phyloP scores from a whole-genome alignment of 768 basidiomycete genomes.

The Cystofilobasidium ferigula region DNA sequence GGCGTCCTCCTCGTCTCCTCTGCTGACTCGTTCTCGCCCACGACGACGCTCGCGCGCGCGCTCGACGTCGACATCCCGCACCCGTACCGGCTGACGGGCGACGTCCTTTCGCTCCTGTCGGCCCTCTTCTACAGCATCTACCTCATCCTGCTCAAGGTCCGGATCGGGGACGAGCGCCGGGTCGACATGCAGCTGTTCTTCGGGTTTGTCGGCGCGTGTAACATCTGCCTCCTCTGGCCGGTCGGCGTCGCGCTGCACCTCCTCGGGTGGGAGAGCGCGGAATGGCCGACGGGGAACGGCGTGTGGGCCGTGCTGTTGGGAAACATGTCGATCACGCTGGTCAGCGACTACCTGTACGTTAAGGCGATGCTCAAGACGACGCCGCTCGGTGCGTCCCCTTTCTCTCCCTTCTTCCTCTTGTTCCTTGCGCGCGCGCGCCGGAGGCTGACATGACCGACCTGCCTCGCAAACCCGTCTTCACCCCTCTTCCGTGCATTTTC shows the following conservation, averaged over 20 bases:
- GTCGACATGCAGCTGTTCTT: conserved; percentile 62
- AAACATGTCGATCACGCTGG: conserved; percentile 45
- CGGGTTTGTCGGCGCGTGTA: conserved; percentile 47
- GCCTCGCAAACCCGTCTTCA: too few species aligned
- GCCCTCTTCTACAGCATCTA: conserved; percentile 82
- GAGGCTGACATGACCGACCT: too few species aligned
- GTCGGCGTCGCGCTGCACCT: conserved; percentile 65
- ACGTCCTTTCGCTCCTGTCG: conserved; percentile 70
- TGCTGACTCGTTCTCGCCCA: conserved; percentile 54
- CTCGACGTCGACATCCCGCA: conserved; percentile 26
- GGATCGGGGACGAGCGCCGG: conserved; percentile 65
- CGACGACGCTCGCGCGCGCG: conserved; percentile 21
- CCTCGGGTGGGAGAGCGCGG: conserved; percentile 59
- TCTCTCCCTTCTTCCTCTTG: not conserved
- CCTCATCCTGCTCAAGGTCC: conserved; percentile 77
- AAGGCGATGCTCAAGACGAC: conserved; percentile 27
- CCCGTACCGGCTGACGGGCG: conserved; percentile 44
- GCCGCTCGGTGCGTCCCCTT: not conserved
- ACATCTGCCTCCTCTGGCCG: conserved; percentile 63
- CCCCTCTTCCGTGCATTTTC: too few species aligned
- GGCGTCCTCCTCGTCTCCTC: conserved; percentile 82
- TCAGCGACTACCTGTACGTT: conserved; percentile 55
- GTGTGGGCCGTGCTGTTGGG: conserved; percentile 47
- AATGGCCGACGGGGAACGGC: conserved; percentile 50
- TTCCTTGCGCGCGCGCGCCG: not conserved